phyloP scores from a whole-genome alignment of 2,329 filamentous ascomycete species.

The Tolypocladium album region DNA sequence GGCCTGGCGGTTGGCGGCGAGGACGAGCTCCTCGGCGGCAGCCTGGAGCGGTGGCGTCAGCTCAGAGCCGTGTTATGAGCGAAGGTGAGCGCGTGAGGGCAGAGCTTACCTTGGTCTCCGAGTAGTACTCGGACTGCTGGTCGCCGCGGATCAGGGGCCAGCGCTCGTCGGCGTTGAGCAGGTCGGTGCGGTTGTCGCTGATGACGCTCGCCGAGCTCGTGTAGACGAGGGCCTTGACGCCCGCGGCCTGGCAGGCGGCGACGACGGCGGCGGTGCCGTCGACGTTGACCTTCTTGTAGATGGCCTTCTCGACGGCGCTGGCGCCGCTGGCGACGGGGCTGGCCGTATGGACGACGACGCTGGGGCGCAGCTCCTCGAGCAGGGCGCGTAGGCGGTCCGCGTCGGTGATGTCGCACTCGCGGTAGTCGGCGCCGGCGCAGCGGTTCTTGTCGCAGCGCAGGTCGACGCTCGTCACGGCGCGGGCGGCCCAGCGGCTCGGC shows the following conservation, averaged over 20 bases:
- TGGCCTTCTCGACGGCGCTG: constrained; percentile 41
- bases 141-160: constrained; percentile 67
- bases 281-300: constrained; percentile 77
- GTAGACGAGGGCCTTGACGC: constrained; percentile 76
- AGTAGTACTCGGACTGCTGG: constrained; percentile 71
- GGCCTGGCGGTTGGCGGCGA: constrained; percentile 58
- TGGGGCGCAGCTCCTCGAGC: constrained; percentile 58
- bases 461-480: constrained; percentile 59
- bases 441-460: constrained; percentile 62
- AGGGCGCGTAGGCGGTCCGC: constrained; percentile 46
- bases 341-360: constrained; percentile 86
- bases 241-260: constrained; percentile 56
- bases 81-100: too few species aligned
- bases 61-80: too few species aligned
- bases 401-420: constrained; percentile 70
- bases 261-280: constrained; percentile 74
- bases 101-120: constrained; percentile 68
- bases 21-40: constrained; percentile 69
- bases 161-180: constrained; percentile 75
- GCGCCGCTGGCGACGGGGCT: constrained; percentile 51
- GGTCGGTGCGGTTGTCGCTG: constrained; percentile 68
- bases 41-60: constrained; percentile 32
- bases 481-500: constrained; percentile 26
- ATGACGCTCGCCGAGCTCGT: constrained; percentile 84
- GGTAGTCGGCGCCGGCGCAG: constrained; percentile 48